Percentiles rank a stretch among this genome's conserved stretches.
These are phyloP conservation scores for Claviceps digitariae DNA, from an alignment of 2,329 filamentous ascomycete species.

Conservation along the genomic window DNA sequence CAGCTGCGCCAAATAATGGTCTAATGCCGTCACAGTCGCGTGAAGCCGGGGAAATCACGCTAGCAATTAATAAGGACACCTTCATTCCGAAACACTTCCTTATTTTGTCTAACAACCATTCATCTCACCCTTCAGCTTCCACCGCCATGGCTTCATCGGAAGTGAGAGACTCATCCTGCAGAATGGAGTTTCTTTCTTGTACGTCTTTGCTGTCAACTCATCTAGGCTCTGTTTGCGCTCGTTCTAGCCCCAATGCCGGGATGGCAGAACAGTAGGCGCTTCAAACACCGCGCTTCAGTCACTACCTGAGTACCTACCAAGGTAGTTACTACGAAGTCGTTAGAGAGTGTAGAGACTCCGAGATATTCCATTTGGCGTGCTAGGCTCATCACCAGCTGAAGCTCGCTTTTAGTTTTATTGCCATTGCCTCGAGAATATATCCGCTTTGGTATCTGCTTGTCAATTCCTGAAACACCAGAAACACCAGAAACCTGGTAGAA, in stretches of 20 bases:
- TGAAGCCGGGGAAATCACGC: background rate
- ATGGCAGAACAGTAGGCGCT: conserved; percentile 27
- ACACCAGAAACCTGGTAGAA: background rate
- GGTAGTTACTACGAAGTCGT: conserved; percentile 13
- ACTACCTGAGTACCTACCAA: conserved; percentile 9
- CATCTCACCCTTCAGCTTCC: background rate
- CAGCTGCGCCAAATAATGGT: background rate
- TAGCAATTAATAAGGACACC: background rate
- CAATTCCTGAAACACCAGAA: background rate
- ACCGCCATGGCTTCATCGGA: conserved; percentile 1
- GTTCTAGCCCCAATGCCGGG: conserved; percentile 35
- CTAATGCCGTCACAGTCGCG: background rate
- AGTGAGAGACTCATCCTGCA: background rate
- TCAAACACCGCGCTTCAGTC: conserved; percentile 13
- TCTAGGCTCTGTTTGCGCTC: background rate
- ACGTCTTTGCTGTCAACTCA: background rate
- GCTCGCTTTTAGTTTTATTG: background rate
- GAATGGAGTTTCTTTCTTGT: background rate
- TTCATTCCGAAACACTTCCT: background rate
- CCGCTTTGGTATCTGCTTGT: background rate
- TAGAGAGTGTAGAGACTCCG: conserved; percentile 9
- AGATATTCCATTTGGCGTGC: background rate
- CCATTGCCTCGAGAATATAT: background rate
- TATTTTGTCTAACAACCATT: background rate
- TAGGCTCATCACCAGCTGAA: background rate